A percentile compares a stretch with the other conserved stretches of the same genome.
Conservation (phyloP, 441 rosid species). For the Capsella rubella region DNA sequence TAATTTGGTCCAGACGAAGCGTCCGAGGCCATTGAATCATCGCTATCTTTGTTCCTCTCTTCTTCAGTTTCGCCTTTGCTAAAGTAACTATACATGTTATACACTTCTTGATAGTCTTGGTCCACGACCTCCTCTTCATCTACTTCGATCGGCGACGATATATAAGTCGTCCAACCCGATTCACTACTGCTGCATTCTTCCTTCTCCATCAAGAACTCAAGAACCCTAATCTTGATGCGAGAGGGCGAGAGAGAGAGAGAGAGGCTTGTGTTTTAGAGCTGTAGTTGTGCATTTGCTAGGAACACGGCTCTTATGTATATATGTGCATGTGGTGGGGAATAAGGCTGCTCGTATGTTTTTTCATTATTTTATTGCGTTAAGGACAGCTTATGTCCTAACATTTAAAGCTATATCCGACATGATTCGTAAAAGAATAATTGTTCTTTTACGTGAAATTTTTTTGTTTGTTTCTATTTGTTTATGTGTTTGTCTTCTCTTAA, state of each 20-base stretch:
- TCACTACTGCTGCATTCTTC: constrained; percentile 95
- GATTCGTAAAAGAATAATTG: constrained; percentile 41
- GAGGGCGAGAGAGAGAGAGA: neutral
- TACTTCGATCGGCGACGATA: constrained; percentile 71
- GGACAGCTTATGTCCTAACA: constrained; percentile 53
- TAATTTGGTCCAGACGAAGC: constrained; percentile 76
- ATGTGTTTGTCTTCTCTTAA: constrained; percentile 30
- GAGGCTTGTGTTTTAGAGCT: constrained; percentile 18
- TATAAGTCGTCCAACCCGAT: constrained; percentile 93
- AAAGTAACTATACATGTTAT: constrained; percentile 32
- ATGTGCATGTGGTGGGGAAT: constrained; percentile 39
- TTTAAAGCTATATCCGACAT: constrained; percentile 41
- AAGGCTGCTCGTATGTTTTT: constrained; percentile 39
- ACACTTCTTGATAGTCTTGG: constrained; percentile 38
- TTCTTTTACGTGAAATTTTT: constrained; percentile 6
- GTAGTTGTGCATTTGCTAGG: constrained; percentile 33
- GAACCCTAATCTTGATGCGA: constrained; percentile 36
- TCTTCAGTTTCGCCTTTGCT: constrained; percentile 34
- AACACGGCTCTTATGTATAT: constrained; percentile 27
- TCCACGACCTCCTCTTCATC: constrained; percentile 54
- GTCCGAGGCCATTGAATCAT: constrained; percentile 90
- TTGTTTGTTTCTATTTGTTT: constrained; percentile 29
- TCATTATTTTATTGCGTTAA: constrained; percentile 26
- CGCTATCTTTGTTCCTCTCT: constrained; percentile 60
- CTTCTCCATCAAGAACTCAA: constrained; percentile 40